Conservation (phyloP, 768 basidiomycete genomes). For the Cantharellus cinnabarinus region DNA sequence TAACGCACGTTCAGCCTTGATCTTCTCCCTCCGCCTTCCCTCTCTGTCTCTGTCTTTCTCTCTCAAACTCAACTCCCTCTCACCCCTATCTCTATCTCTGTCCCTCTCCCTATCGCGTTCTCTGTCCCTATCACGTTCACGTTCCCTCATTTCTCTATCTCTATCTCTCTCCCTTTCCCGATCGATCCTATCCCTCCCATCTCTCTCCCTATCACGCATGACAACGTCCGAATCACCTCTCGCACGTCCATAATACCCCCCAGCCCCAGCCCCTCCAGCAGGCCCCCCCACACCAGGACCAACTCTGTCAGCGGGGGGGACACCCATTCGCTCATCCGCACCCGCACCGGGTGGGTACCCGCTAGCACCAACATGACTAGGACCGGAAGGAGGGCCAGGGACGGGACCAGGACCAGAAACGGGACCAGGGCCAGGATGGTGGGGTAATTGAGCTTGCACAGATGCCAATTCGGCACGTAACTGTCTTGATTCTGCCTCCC, state of each 20-base stretch:
- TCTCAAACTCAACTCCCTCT: background rate
- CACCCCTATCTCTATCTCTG: background rate
- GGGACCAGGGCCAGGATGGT: slow-evolving; percentile 9
- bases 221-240: slow-evolving; percentile 9
- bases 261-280: slow-evolving; percentile 16
- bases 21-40: background rate
- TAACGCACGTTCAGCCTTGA: background rate
- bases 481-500: slow-evolving; percentile 64
- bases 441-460: slow-evolving; percentile 9
- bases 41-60: background rate
- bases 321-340: slow-evolving; percentile 13
- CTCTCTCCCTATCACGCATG: slow-evolving; percentile 9
- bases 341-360: slow-evolving; percentile 10
- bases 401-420: slow-evolving; percentile 13
- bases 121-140: slow-evolving; percentile 7
- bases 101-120: slow-evolving; percentile 3
- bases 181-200: background rate
- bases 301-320: slow-evolving; percentile 12
- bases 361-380: slow-evolving; percentile 12
- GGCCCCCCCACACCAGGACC: slow-evolving; percentile 12
- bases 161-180: slow-evolving; percentile 15
- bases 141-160: slow-evolving; percentile 6
- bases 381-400: slow-evolving; percentile 15
- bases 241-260: slow-evolving; percentile 19
- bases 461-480: slow-evolving; percentile 42